Evolutionary conservation across 805 yeast genomes (phyloP).

Genomic region (Martiniozyma abietophila): DNA sequence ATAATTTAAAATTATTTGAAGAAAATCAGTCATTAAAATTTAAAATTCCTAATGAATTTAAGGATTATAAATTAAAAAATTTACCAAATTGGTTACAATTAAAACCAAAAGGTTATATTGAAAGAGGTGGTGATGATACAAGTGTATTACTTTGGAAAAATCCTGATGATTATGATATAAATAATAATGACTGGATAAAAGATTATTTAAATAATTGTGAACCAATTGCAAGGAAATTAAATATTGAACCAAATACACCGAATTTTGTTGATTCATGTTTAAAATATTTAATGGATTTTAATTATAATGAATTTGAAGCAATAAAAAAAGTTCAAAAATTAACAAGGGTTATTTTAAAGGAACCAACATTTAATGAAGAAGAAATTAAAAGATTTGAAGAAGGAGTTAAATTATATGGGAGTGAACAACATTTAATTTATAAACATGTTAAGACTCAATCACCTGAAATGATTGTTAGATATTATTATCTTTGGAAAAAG

Average conservation of each 20-base stretch:
- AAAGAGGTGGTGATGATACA: constrained; percentile 71
- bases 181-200: constrained; percentile 28
- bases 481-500: constrained; percentile 88
- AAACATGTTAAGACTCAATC: constrained; percentile 68
- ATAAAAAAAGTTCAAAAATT: constrained; percentile 34
- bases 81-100: constrained; percentile 73
- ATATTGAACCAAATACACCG: constrained; percentile 55
- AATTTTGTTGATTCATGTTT: constrained; percentile 75
- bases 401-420: constrained; percentile 64
- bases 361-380: constrained; percentile 62
- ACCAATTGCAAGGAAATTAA: constrained; percentile 46
- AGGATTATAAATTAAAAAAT: constrained; percentile 32
- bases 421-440: constrained; percentile 67
- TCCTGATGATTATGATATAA: constrained; percentile 21
- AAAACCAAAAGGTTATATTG: constrained; percentile 71
- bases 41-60: constrained; percentile 37
- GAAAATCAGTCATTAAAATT: constrained; percentile 10
- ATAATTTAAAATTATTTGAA: constrained; percentile 1
- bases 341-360: constrained; percentile 52
- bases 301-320: constrained; percentile 46
- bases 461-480: constrained; percentile 72
- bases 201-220: constrained; percentile 45
- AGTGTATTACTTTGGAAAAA: constrained; percentile 59
- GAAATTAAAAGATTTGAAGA: constrained; percentile 66
- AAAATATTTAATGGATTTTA: constrained; percentile 39